A percentile compares a stretch with the other conserved stretches of the same genome.
These are phyloP conservation scores for Russula compacta DNA, from an alignment of 768 basidiomycete species.

Conservation along the genomic window DNA sequence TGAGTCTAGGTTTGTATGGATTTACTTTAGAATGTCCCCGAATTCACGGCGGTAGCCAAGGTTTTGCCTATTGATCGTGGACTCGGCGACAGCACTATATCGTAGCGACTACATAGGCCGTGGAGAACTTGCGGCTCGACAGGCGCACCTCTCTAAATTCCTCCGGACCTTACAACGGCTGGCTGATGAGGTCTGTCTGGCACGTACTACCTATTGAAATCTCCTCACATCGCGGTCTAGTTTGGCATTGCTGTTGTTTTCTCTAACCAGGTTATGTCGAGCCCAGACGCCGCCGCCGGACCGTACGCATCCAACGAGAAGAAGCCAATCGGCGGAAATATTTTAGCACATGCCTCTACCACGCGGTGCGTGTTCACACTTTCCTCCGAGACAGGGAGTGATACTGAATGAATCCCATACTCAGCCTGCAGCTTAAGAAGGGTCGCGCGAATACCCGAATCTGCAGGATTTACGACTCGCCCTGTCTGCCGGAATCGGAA, in stretches of 20 bases:
- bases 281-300: slow-evolving; percentile 86
- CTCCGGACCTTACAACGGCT: slow-evolving; percentile 84
- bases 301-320: slow-evolving; percentile 87
- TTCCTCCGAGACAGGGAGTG: not conserved
- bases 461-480: slow-evolving; percentile 97
- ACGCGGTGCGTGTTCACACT: slow-evolving; percentile 53
- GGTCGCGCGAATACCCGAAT: slow-evolving; percentile 84
- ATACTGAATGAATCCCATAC: not conserved
- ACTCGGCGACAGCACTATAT: slow-evolving; percentile 93
- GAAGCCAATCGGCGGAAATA: slow-evolving; percentile 99
- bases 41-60: slow-evolving; percentile 35
- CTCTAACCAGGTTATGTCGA: slow-evolving; percentile 99
- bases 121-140: slow-evolving; percentile 90
- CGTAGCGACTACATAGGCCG: slow-evolving; percentile 93
- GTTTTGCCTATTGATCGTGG: slow-evolving; percentile 93
- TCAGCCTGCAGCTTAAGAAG: slow-evolving; percentile 84
- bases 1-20: slow-evolving; percentile 70
- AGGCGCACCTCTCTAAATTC: slow-evolving; percentile 94
- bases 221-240: slow-evolving; percentile 34
- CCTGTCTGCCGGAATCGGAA: slow-evolving; percentile 94
- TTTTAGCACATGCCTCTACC: slow-evolving; percentile 97
- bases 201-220: not conserved
- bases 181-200: slow-evolving; percentile 78
- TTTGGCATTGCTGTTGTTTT: slow-evolving; percentile 97
- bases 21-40: not conserved